Conservation (phyloP, 164 flowering plant species). For the Piper betle region DNA sequence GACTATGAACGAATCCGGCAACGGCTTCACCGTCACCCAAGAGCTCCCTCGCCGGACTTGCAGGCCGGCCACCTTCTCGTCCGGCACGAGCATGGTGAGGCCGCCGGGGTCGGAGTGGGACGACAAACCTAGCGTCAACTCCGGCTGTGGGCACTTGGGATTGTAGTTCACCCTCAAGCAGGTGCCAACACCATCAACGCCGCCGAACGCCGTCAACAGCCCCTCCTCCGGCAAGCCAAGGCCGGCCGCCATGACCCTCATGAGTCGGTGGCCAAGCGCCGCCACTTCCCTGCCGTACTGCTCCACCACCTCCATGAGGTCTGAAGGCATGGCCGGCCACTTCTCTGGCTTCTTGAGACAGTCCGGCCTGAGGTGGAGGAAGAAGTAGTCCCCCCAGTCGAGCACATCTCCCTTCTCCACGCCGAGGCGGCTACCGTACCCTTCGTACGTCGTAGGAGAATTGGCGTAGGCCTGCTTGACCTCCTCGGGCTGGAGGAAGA, state of each 20-base stretch:
- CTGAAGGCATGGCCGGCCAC: constrained; percentile 49
- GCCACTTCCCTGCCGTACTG: constrained; percentile 38
- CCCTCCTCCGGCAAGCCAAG: constrained; percentile 46
- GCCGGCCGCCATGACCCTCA: constrained; percentile 38
- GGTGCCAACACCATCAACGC: constrained; percentile 41
- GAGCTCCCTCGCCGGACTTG: constrained; percentile 38
- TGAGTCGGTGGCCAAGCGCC: constrained; percentile 31
- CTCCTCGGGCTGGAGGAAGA: constrained; percentile 50
- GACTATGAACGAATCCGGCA: constrained; percentile 45
- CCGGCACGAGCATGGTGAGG: constrained; percentile 58
- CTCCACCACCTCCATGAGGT: constrained; percentile 35
- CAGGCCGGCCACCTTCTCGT: constrained; percentile 49
- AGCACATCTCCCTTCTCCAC: constrained; percentile 53
- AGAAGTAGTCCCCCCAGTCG: constrained; percentile 87
- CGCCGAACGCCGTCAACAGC: constrained; percentile 48
- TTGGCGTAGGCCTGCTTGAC: constrained; percentile 54
- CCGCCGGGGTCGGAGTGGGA: constrained; percentile 89
- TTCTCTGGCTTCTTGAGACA: constrained; percentile 26
- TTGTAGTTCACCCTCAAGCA: constrained; percentile 60
- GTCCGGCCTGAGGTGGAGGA: constrained; percentile 41
- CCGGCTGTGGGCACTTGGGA: constrained; percentile 85
- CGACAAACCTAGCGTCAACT: constrained; percentile 68
- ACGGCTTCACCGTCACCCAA: constrained; percentile 58
- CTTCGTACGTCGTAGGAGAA: constrained; percentile 57
- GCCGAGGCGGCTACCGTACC: constrained; percentile 79